Evolutionary conservation across 2,329 filamentous ascomycete species (phyloP).

Genomic region (Coniella vitis): DNA sequence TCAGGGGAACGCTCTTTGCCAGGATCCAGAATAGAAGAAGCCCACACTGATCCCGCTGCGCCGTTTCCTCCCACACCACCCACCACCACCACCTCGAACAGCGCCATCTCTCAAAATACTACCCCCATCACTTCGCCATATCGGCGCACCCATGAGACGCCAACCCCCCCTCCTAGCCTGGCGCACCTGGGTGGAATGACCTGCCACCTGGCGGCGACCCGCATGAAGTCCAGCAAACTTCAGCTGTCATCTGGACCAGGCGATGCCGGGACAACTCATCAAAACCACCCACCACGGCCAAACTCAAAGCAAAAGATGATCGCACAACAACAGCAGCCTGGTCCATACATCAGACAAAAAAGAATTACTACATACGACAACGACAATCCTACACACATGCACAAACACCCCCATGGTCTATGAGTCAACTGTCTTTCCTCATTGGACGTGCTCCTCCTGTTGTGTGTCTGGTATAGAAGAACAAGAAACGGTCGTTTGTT

Average conservation of each 20-base stretch:
- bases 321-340: no score
- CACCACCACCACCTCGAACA: slow-evolving; percentile 1
- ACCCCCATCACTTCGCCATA: slow-evolving; percentile 2
- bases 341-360: no score
- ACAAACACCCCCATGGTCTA: no score
- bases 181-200: slow-evolving; percentile 8
- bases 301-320: neutral
- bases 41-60: slow-evolving; percentile 12
- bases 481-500: no score
- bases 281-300: slow-evolving; percentile 4
- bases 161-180: neutral
- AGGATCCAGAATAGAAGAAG: no score
- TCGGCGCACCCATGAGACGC: no score
- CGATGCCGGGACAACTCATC: slow-evolving; percentile 15
- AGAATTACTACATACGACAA: no score
- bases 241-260: slow-evolving; percentile 9
- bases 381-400: no score
- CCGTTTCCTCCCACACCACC: slow-evolving; percentile 4
- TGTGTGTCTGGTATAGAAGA: no score
- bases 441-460: no score
- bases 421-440: no score
- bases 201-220: slow-evolving; percentile 8
- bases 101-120: neutral
- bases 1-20: no score
- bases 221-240: slow-evolving; percentile 8